Conservation (phyloP, 2,329 filamentous ascomycete genomes). For the Sphaceloma murrayae region DNA sequence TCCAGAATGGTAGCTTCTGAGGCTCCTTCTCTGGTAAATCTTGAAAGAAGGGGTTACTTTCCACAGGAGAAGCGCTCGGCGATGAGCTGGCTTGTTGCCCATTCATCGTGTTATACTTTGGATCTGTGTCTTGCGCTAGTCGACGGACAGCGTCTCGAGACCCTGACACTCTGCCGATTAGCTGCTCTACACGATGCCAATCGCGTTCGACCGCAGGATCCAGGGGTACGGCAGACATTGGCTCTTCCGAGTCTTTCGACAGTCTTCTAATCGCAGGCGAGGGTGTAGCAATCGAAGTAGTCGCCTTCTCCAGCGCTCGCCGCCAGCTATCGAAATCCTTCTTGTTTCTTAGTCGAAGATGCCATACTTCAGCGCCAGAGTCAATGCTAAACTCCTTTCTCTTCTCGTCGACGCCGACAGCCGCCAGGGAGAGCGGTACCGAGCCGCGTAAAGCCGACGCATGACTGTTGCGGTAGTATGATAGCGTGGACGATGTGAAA, state of each 20-base stretch:
- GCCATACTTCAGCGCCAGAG: constrained; percentile 95
- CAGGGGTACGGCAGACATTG: constrained; percentile 16
- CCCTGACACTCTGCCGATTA: constrained; percentile 78
- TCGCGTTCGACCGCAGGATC: constrained; percentile 60
- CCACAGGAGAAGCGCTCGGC: constrained; percentile 19
- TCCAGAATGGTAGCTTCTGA: constrained; percentile 79
- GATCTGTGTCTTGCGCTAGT: constrained; percentile 74
- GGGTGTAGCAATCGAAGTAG: constrained; percentile 39
- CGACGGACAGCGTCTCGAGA: constrained; percentile 81
- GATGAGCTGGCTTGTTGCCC: constrained; percentile 10
- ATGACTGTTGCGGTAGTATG: constrained; percentile 91
- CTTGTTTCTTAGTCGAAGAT: constrained; percentile 70
- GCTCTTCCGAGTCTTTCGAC: constrained; percentile 1
- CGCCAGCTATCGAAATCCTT: constrained; percentile 87
- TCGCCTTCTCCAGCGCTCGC: constrained; percentile 71
- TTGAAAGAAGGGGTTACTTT: constrained; percentile 27
- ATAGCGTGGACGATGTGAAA: constrained; percentile 85
- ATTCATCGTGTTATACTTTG: constrained; percentile 49
- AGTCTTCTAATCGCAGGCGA: constrained; percentile 9
- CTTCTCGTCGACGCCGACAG: constrained; percentile 79
- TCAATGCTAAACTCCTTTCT: constrained; percentile 91
- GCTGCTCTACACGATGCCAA: constrained; percentile 75
- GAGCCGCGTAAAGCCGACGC: constrained; percentile 86
- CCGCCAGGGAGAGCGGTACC: constrained; percentile 83
- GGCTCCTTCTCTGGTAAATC: constrained; percentile 24